phyloP scores from a whole-genome alignment of 1,139 yeast genomes.

The Yamadazyma triangularis region DNA sequence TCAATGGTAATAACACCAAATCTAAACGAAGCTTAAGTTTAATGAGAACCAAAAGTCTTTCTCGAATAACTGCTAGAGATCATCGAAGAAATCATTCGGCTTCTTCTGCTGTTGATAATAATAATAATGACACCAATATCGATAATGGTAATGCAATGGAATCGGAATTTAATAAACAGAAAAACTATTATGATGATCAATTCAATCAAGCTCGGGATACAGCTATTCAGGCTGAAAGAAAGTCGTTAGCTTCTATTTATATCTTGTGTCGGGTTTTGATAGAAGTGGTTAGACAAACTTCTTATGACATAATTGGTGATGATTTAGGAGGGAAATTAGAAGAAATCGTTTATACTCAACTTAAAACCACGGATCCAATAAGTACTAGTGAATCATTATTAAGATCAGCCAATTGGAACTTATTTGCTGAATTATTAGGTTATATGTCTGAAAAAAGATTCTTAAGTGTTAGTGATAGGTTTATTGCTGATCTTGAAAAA shows the following conservation, averaged over 20 bases:
- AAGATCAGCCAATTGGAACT: conserved; percentile 89
- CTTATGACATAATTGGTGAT: conserved; percentile 66
- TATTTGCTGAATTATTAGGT: conserved; percentile 85
- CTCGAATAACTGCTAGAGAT: conserved; percentile 22
- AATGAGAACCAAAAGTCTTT: conserved; percentile 39
- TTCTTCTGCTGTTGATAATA: conserved; percentile 24
- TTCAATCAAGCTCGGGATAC: conserved; percentile 59
- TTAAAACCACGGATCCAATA: conserved; percentile 82
- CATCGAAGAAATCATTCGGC: conserved; percentile 39
- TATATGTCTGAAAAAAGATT: conserved; percentile 84
- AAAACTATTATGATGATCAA: conserved; percentile 31
- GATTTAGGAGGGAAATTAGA: conserved; percentile 82
- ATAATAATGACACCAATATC: no score
- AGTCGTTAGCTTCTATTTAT: conserved; percentile 80
- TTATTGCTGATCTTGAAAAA: conserved; percentile 88
- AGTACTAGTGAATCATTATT: conserved; percentile 59
- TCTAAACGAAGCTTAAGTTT: conserved; percentile 39
- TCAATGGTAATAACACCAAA: conserved; percentile 11
- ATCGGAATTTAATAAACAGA: conserved; percentile 19
- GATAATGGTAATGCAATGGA: conserved; percentile 5
- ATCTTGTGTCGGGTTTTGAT: conserved; percentile 90
- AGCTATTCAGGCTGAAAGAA: conserved; percentile 81
- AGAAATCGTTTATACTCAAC: conserved; percentile 88
- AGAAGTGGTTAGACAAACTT: conserved; percentile 87
- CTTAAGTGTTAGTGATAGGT: conserved; percentile 84